Conservation (phyloP, 768 basidiomycete species). For the Russula dissimulans region DNA sequence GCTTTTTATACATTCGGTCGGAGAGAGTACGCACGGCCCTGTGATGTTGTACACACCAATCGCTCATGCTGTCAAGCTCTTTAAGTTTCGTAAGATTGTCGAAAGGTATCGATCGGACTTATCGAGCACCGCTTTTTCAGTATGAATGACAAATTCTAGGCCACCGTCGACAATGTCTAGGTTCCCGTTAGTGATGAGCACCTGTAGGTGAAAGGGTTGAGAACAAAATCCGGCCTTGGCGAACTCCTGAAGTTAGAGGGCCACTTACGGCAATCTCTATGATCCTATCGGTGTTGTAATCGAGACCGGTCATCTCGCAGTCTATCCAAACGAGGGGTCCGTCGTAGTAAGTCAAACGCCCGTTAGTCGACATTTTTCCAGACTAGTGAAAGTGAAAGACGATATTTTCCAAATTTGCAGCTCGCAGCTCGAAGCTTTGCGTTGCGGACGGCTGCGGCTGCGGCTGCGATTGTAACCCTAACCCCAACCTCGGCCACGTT, state of each 20-base stretch:
- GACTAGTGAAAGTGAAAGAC: background rate
- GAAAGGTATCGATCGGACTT: constrained; percentile 37
- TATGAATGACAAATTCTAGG: constrained; percentile 63
- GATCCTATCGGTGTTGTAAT: constrained; percentile 56
- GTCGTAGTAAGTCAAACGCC: constrained; percentile 30
- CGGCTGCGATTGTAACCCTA: background rate
- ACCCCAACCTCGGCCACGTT: background rate
- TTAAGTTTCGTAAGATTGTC: background rate
- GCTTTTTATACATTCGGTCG: background rate
- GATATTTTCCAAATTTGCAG: background rate
- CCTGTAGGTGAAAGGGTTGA: constrained; percentile 31
- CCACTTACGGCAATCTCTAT: constrained; percentile 66
- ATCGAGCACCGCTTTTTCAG: constrained; percentile 61
- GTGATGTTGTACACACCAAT: constrained; percentile 84
- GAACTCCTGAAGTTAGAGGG: background rate
- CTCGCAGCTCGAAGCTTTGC: no score
- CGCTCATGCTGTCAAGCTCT: constrained; percentile 54
- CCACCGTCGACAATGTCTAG: constrained; percentile 76
- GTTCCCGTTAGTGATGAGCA: constrained; percentile 82
- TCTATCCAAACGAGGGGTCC: constrained; percentile 79
- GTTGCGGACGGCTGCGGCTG: no score
- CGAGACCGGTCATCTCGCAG: constrained; percentile 81
- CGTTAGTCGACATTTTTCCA: constrained; percentile 5
- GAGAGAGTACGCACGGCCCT: constrained; percentile 41
- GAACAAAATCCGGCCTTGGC: background rate